phyloP scores from a whole-genome alignment of 2,329 filamentous ascomycete genomes.

The Cladophialophora psammophila region DNA sequence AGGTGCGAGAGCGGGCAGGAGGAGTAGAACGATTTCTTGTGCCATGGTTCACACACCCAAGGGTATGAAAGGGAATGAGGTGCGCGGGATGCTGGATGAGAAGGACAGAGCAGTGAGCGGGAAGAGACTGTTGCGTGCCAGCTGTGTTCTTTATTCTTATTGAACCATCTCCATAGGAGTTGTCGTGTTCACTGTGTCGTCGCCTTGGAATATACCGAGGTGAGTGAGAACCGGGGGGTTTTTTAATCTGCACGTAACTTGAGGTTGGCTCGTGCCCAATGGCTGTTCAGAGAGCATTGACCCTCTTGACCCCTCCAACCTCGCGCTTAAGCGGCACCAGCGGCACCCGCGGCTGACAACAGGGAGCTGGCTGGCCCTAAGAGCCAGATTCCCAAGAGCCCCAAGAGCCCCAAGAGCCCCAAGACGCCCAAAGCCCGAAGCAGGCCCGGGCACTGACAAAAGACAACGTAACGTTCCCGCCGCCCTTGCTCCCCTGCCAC shows the following conservation, averaged over 20 bases:
- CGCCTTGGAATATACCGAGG: neutral
- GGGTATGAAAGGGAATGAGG: neutral
- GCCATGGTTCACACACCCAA: neutral
- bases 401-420: neutral
- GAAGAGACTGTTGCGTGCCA: neutral
- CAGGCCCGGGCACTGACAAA: slow-evolving; percentile 8
- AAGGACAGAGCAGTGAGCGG: neutral
- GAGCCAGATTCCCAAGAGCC: neutral
- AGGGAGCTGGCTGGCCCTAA: neutral
- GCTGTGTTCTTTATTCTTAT: neutral
- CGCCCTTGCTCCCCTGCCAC: neutral
- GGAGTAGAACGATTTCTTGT: slow-evolving; percentile 25
- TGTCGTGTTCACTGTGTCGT: neutral
- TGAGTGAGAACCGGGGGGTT: neutral
- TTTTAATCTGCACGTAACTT: neutral
- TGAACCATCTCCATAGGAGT: neutral
- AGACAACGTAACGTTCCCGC: slow-evolving; percentile 3
- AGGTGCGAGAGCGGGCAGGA: slow-evolving; percentile 31
- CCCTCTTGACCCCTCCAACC: neutral
- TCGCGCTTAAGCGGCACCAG: slow-evolving; percentile 12
- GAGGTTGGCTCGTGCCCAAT: neutral
- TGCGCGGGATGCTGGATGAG: neutral
- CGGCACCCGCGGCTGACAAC: slow-evolving; percentile 4
- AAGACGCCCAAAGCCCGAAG: neutral
- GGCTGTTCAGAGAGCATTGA: neutral